Evolutionary conservation across 2,329 filamentous ascomycete species (phyloP).

Genomic region (Lachnum nothofagi): DNA sequence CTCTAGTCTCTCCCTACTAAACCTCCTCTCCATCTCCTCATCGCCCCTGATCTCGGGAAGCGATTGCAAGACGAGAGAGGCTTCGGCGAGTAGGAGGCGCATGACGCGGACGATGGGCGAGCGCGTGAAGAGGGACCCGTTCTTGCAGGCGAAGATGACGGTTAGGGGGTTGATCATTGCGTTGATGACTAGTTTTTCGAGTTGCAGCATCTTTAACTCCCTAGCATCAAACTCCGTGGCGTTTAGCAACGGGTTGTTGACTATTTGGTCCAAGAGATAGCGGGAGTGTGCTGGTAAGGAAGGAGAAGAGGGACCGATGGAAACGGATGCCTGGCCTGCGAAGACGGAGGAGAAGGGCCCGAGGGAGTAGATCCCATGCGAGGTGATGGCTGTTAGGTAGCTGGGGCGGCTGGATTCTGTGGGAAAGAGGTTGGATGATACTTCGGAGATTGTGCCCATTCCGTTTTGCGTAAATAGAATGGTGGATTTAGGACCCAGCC

Average conservation of each 20-base stretch:
- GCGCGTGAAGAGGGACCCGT: slow-evolving; percentile 68
- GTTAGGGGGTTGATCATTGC: slow-evolving; percentile 81
- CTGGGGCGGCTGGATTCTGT: slow-evolving; percentile 55
- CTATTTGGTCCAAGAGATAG: slow-evolving; percentile 38
- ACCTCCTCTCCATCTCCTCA: slow-evolving; percentile 30
- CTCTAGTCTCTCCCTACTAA: slow-evolving; percentile 33
- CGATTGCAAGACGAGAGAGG: slow-evolving; percentile 63
- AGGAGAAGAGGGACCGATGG: slow-evolving; percentile 43
- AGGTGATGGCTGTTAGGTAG: slow-evolving; percentile 65
- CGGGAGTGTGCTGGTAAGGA: slow-evolving; percentile 10
- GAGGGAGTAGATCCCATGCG: slow-evolving; percentile 50
- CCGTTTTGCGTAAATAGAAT: slow-evolving; percentile 86
- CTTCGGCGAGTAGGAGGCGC: slow-evolving; percentile 67
- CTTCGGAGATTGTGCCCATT: slow-evolving; percentile 64
- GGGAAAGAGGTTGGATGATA: slow-evolving; percentile 54
- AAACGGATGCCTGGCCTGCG: slow-evolving; percentile 45
- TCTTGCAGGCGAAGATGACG: slow-evolving; percentile 68
- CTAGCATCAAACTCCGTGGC: slow-evolving; percentile 37
- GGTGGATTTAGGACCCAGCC: slow-evolving; percentile 61
- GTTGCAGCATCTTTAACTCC: slow-evolving; percentile 57
- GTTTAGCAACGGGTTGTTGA: slow-evolving; percentile 40
- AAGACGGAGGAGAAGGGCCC: slow-evolving; percentile 49
- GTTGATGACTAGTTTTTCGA: slow-evolving; percentile 83
- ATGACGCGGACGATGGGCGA: slow-evolving; percentile 54
- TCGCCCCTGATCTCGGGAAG: slow-evolving; percentile 11